Percentiles rank a stretch among this genome's conserved stretches.
Conservation (phyloP, 2,329 filamentous ascomycete species). For the Metarhizium brunneum region DNA sequence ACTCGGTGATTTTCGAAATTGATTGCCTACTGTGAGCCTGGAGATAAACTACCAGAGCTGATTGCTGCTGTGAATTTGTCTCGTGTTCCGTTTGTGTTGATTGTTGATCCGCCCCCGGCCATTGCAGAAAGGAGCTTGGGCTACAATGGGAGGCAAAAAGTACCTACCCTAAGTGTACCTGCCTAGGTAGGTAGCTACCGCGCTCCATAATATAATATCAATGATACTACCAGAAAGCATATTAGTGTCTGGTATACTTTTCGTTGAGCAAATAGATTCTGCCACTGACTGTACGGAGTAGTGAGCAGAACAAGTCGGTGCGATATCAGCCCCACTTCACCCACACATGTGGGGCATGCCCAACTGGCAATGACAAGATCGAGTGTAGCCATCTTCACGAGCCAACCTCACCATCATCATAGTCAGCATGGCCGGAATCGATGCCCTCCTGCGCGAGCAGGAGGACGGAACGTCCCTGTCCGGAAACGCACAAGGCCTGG, state of each 20-base stretch:
- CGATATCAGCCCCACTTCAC: conserved; percentile 10
- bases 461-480: conserved; percentile 9
- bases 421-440: conserved; percentile 23
- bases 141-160: no score
- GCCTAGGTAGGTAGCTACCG: no score
- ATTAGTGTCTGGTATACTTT: no score
- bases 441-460: conserved; percentile 23
- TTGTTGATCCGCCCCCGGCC: no score
- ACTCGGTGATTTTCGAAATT: background rate
- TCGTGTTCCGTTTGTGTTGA: no score
- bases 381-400: background rate
- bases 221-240: no score
- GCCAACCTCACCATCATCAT: background rate
- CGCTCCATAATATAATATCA: no score
- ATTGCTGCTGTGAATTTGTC: no score
- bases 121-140: no score
- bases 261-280: no score
- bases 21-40: background rate
- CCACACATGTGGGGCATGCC: background rate
- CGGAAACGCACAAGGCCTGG: conserved; percentile 20
- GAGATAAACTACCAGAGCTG: background rate
- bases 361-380: conserved; percentile 2
- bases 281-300: no score
- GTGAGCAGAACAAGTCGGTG: background rate
- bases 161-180: no score